phyloP scores from a whole-genome alignment of 352 stramenopile genomes.

The Phytophthora megakarya region DNA sequence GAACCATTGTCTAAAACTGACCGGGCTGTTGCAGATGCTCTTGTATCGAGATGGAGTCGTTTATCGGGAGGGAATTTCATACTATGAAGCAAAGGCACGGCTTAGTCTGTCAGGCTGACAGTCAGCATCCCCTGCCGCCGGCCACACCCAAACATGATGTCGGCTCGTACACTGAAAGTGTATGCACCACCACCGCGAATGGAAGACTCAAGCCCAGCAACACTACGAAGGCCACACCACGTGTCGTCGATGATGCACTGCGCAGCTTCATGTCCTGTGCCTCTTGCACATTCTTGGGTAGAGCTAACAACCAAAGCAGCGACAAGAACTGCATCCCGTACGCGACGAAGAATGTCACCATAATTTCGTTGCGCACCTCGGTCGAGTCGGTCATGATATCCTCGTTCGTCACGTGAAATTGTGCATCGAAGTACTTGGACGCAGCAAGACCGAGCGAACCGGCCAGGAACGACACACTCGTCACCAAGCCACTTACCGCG shows the following conservation, averaged over 20 bases:
- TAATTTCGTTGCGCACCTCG: constrained; percentile 47
- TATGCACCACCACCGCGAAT: constrained; percentile 46
- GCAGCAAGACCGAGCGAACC: constrained; percentile 46
- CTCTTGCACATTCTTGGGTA: constrained; percentile 51
- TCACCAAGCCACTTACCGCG: constrained; percentile 46
- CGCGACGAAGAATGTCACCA: constrained; percentile 54
- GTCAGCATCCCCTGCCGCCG: constrained; percentile 53
- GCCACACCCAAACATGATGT: constrained; percentile 54
- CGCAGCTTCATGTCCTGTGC: constrained; percentile 32
- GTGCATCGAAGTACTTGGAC: constrained; percentile 67
- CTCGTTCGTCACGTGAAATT: constrained; percentile 51
- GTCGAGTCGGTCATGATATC: constrained; percentile 49
- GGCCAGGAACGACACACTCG: constrained; percentile 53
- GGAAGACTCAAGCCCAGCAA: constrained; percentile 28
- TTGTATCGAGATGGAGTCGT: too few species aligned
- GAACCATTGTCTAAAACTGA: too few species aligned
- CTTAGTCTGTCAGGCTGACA: too few species aligned
- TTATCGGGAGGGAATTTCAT: too few species aligned
- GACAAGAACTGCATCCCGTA: constrained; percentile 57
- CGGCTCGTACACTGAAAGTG: constrained; percentile 54
- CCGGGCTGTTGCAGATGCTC: too few species aligned
- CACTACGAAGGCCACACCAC: constrained; percentile 18
- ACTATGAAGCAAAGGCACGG: too few species aligned
- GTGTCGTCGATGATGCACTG: constrained; percentile 33
- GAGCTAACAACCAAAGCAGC: constrained; percentile 47